These are phyloP conservation scores for Aspergillus arachidicola DNA, from an alignment of 2,329 filamentous ascomycete species.

Conservation along the genomic window DNA sequence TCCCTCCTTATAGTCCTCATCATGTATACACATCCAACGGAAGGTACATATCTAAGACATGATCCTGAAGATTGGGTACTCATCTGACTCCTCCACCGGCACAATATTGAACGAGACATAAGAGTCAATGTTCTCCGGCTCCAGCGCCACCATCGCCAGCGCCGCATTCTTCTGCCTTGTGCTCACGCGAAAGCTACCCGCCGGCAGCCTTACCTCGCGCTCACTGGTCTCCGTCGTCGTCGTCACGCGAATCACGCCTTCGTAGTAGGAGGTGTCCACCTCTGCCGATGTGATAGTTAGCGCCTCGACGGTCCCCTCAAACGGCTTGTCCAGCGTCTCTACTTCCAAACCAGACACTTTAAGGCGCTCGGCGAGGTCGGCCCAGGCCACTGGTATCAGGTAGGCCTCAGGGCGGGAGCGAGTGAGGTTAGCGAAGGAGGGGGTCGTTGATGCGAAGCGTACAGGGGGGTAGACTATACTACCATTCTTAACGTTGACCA, in stretches of 20 bases:
- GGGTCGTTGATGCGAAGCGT: neutral
- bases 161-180: neutral
- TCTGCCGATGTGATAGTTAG: neutral
- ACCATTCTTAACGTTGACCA: neutral
- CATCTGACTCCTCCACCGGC: neutral
- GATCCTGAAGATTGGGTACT: neutral
- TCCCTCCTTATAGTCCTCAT: neutral
- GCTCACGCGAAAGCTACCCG: neutral
- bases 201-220: neutral
- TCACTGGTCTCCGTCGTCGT: neutral
- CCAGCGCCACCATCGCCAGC: neutral
- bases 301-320: neutral
- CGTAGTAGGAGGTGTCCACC: neutral
- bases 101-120: neutral
- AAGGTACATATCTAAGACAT: neutral
- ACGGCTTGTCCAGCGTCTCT: neutral
- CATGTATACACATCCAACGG: neutral
- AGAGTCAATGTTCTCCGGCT: neutral
- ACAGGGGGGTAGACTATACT: neutral
- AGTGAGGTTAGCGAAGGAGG: neutral
- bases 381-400: neutral
- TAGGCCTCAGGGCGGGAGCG: neutral
- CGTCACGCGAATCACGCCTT: neutral
- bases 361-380: neutral
- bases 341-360: neutral